A percentile compares a stretch with the other conserved stretches of the same genome.
Evolutionary conservation across 331 rosid species (phyloP).

Genomic region (Malus hybrid): DNA sequence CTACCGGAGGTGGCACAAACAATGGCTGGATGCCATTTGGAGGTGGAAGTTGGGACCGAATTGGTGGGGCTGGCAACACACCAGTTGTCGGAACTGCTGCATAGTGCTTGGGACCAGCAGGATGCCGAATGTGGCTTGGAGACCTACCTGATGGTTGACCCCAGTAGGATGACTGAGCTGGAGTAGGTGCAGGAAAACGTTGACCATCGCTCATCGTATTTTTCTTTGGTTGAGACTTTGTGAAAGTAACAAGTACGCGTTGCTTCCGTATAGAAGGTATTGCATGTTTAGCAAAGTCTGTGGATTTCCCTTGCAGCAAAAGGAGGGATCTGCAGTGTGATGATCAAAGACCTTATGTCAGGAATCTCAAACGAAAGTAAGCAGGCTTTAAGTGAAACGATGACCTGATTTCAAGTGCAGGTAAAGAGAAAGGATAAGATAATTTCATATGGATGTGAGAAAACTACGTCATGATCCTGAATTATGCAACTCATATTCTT

Average conservation of each 20-base stretch:
- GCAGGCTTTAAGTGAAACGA: neutral
- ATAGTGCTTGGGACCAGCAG: constrained; percentile 63
- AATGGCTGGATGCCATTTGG: constrained; percentile 62
- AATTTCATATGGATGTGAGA: neutral
- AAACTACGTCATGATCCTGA: neutral
- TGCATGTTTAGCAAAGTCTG: constrained; percentile 71
- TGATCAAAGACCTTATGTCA: constrained; percentile 7
- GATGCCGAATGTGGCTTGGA: constrained; percentile 63
- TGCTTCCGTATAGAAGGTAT: constrained; percentile 74
- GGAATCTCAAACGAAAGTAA: neutral
- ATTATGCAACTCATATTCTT: neutral
- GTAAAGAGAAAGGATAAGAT: neutral
- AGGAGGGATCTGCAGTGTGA: constrained; percentile 56
- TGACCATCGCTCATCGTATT: constrained; percentile 46
- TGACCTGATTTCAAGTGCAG: neutral
- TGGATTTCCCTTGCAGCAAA: constrained; percentile 66
- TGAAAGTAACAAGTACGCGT: constrained; percentile 68
- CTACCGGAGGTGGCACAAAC: constrained; percentile 53
- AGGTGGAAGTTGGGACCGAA: constrained; percentile 51
- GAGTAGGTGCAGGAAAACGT: constrained; percentile 30
- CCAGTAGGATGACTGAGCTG: constrained; percentile 52
- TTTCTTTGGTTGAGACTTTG: constrained; percentile 64
- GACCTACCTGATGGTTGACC: constrained; percentile 64
- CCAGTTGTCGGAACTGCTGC: constrained; percentile 43
- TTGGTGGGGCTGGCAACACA: constrained; percentile 64